These are phyloP conservation scores for Phlyctochytrium arcticum DNA, from an alignment of 192 early-diverging fungal species.

Conservation along the genomic window DNA sequence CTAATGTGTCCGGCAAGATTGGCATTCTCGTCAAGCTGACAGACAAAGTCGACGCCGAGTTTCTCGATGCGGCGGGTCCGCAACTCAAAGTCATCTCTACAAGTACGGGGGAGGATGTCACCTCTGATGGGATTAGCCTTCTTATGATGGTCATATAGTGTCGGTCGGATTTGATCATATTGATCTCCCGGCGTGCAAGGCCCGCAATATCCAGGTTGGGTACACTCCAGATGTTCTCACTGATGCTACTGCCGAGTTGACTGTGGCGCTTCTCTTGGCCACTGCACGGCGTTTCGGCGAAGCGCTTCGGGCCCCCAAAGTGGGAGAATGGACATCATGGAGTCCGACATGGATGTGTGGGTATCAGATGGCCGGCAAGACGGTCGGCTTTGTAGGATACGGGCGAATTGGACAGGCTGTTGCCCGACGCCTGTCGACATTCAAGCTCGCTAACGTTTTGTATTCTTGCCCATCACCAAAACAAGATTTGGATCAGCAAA, in stretches of 20 bases:
- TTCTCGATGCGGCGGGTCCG: constrained; percentile 59
- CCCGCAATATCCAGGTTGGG: constrained; percentile 59
- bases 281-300: constrained; percentile 66
- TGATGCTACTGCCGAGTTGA: constrained; percentile 81
- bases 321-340: constrained; percentile 61
- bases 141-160: constrained; percentile 3
- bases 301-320: constrained; percentile 40
- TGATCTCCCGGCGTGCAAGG: constrained; percentile 47
- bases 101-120: constrained; percentile 26
- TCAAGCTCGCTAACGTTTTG: constrained; percentile 62
- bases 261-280: constrained; percentile 69
- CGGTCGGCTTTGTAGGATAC: constrained; percentile 79
- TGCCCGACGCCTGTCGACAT: constrained; percentile 63
- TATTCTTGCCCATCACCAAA: constrained; percentile 60
- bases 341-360: constrained; percentile 64
- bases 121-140: too few species aligned
- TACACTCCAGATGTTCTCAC: constrained; percentile 87
- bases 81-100: constrained; percentile 71
- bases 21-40: constrained; percentile 47
- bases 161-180: constrained; percentile 81
- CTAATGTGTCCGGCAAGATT: constrained; percentile 5
- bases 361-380: constrained; percentile 69
- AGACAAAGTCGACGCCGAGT: constrained; percentile 68
- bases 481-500: constrained; percentile 30
- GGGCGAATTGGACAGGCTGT: constrained; percentile 80